Evolutionary conservation across 208 protist species (phyloP), one percentile per base, ranked within the genome.

Genomic region (Porcisia hertigi): DNA sequence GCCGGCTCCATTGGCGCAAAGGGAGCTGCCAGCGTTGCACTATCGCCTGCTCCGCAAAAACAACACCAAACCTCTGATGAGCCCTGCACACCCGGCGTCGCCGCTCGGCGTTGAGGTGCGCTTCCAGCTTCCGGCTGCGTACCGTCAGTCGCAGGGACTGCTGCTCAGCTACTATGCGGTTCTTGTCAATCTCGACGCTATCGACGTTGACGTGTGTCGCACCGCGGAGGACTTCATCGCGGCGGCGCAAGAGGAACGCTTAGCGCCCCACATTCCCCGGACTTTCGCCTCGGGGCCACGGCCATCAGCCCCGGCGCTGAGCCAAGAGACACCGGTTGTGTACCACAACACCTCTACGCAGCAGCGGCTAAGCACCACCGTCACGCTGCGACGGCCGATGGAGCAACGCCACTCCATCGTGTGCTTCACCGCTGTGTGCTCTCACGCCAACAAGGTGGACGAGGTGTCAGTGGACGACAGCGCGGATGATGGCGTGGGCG

Each of bases 381-480:
- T 77, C 49, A 77, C 73, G 30, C 52, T 77, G 63, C 73, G 73
- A 9, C 73, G 65, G 20, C 63, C 73, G 5, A 52, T 77, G 23
- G 52, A 71, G 52, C 73, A 69, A 36, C 73, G 52, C 2, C 63
- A 77, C 64, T 58, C 64, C 41, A 11, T 77, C 39, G 73, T 57
- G 20, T 77, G 69, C 25, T 77, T 77, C 30, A 60, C n/a, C 5
- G 60, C 34, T 12, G 73, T 77, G 45, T 39, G 25, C 60, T n/a
- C 20, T 41, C 7, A 39, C 60, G 34, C 34, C 30, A 39, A 65
- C 60, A 39, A 18, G 60, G 60, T n/a, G 25, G 60, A 9, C 8
- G n/a, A 23, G 18, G 18, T 39, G 60, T 5, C 34, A 3, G 60
- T 45, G 60, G 34, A 30, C 25, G 60, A 1, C 30, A 30, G 34